Conservation (phyloP, 495 filamentous ascomycete species). For the Talaromyces trachyspermus region DNA sequence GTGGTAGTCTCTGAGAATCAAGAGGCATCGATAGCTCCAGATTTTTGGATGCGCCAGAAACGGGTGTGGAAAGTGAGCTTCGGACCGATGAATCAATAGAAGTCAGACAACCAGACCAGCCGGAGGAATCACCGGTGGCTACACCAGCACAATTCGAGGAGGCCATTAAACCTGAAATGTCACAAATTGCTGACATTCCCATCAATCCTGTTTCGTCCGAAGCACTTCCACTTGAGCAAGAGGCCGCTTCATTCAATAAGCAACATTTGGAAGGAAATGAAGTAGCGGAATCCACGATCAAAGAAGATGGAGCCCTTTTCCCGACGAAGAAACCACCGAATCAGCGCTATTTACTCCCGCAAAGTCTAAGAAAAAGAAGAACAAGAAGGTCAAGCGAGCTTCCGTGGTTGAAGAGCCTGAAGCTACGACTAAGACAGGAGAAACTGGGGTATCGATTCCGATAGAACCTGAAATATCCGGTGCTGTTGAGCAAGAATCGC, state of each 20-base stretch:
- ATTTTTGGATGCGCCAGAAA: too few species aligned
- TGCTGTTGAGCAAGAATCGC: neutral
- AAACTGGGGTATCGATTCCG: neutral
- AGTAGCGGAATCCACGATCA: neutral
- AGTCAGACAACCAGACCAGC: neutral
- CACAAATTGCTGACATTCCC: neutral
- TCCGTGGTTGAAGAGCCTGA: constrained; percentile 9
- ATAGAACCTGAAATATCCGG: neutral
- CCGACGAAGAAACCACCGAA: constrained; percentile 7
- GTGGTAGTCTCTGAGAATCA: too few species aligned
- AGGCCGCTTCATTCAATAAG: neutral
- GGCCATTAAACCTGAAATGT: neutral
- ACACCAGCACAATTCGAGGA: neutral
- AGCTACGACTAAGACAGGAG: neutral
- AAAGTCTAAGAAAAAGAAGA: constrained; percentile 26
- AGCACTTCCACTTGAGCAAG: neutral
- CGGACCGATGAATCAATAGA: neutral
- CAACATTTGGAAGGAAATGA: neutral
- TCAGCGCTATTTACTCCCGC: constrained; percentile 7
- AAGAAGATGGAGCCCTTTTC: neutral
- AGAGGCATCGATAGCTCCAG: too few species aligned
- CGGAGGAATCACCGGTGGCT: constrained; percentile 2
- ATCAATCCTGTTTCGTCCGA: neutral
- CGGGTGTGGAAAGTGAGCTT: neutral
- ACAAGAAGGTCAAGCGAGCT: constrained; percentile 11